These are phyloP conservation scores for Aspergillus puulaauensis DNA, from an alignment of 2,329 filamentous ascomycete species.

Conservation along the genomic window DNA sequence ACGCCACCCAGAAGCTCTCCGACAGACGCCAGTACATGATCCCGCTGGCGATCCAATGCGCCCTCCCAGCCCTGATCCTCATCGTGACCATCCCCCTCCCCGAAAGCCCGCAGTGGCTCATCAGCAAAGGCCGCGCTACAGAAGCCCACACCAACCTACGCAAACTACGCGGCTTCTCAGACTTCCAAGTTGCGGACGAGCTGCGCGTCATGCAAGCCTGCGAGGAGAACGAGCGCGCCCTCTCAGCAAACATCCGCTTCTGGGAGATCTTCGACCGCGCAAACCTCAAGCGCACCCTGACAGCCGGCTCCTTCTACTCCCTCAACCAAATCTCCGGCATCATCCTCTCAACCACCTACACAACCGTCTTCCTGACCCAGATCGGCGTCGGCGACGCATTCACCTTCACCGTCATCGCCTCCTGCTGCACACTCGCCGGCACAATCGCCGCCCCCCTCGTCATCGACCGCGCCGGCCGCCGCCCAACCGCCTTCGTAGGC, in stretches of 20 bases:
- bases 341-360: constrained; percentile 39
- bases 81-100: constrained; percentile 30
- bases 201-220: constrained; percentile 29
- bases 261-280: constrained; percentile 37
- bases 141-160: constrained; percentile 30
- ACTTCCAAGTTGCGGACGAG: constrained; percentile 32
- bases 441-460: constrained; percentile 36
- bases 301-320: constrained; percentile 35
- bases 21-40: constrained; percentile 34
- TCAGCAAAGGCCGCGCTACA: constrained; percentile 28
- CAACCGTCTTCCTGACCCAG: constrained; percentile 37
- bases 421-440: constrained; percentile 37
- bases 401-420: constrained; percentile 35
- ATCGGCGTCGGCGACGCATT: constrained; percentile 35
- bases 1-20: constrained; percentile 25
- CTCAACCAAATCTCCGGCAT: constrained; percentile 39
- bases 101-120: constrained; percentile 37
- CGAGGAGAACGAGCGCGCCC: constrained; percentile 26
- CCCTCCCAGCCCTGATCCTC: constrained; percentile 31
- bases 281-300: constrained; percentile 37
- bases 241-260: constrained; percentile 27
- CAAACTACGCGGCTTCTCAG: constrained; percentile 32
- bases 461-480: constrained; percentile 34
- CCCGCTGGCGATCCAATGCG: constrained; percentile 37
- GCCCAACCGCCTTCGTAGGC: constrained; percentile 36